Base-by-base conservation (phyloP, 441 rosid genomes). In the Gossypium trilobum region DNA sequence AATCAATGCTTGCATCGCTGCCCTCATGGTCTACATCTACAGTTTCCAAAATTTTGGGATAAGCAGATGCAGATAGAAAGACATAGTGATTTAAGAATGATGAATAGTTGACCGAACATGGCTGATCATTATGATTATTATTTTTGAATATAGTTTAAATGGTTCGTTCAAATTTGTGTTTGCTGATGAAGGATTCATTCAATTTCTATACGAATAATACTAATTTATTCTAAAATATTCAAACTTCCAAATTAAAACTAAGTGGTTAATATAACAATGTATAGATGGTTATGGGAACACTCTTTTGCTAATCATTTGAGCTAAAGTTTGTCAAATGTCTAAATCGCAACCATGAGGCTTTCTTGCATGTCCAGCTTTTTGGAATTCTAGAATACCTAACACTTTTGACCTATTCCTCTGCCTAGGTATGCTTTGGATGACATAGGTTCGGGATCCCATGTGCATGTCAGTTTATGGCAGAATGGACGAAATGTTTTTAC, bases 401-500 rank as follows among this genome's bases (percentile, higher is more conserved):
- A 9, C 20, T 55, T 75, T 33, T n/a, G 59, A 31, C 13, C 19
- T 19, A 25, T 44, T 44, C 54, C 73, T 54, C 63, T 63, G 22
- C 70, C 13, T 73, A 94, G 99, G 91, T 89, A 82, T 87, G 91
- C 85, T 59, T 65, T 88, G 72, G 85, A 87, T 82, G 99, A 95
- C 79, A 73, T 95, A 71, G 98, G 98, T 68, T 92, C 99, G 29
- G 99, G 99, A 74, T 92, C 91, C 70, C 99, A 95, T 74, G 99
- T 91, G 62, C 99, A 95, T 84, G 39, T 95, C 55, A 95, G 97
- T 75, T 78, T 95, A 75, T 91, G 87, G 88, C 83, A 79, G 81
- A 85, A 92, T 75, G 97, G 91, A 39, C 77, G 86, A 82, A 95
- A 95, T 72, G 87, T 89, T 74, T 92, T 92, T 74, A 83, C 84